Conservation (phyloP, 176 grass and related monocot species). For the Eragrostis curvula region DNA sequence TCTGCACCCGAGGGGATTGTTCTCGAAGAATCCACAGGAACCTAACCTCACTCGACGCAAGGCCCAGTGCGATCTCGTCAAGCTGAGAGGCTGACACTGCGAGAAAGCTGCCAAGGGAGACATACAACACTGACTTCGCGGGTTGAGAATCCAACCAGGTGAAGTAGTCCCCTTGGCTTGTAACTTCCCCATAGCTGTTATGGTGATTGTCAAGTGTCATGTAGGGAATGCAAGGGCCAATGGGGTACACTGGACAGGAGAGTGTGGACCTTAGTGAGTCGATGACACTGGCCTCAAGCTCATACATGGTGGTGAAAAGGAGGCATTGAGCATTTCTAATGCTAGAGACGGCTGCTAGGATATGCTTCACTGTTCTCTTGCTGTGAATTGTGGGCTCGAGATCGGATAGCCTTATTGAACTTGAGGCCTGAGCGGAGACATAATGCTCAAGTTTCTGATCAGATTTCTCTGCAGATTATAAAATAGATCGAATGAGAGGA, state of each 20-base stretch:
- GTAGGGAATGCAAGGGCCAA: conserved; percentile 54
- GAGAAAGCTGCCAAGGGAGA: conserved; percentile 70
- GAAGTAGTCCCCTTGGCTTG: conserved; percentile 31
- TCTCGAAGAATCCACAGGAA: conserved; percentile 65
- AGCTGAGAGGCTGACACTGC: conserved; percentile 47
- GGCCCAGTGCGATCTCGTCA: conserved; percentile 50
- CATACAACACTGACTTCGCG: conserved; percentile 52
- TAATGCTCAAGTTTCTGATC: conserved; percentile 46
- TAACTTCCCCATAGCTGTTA: conserved; percentile 9
- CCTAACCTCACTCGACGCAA: conserved; percentile 39
- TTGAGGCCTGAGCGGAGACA: conserved; percentile 26
- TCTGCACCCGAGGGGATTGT: conserved; percentile 10
- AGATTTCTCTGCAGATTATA: conserved; percentile 31
- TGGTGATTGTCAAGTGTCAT: conserved; percentile 15
- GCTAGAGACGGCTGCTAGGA: conserved; percentile 30
- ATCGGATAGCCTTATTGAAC: conserved; percentile 47
- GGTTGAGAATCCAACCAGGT: conserved; percentile 58
- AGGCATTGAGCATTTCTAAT: conserved; percentile 43
- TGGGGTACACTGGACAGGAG: conserved; percentile 46
- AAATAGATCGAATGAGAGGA: conserved; percentile 20
- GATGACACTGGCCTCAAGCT: conserved; percentile 53
- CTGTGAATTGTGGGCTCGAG: conserved; percentile 41
- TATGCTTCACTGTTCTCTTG: conserved; percentile 24
- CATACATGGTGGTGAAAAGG: conserved; percentile 58
- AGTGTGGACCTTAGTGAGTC: conserved; percentile 34